Evolutionary conservation across 495 filamentous ascomycete genomes (phyloP), one percentile per base, ranked within the genome.

Genomic region (Hyphodiscus hymeniophilus): DNA sequence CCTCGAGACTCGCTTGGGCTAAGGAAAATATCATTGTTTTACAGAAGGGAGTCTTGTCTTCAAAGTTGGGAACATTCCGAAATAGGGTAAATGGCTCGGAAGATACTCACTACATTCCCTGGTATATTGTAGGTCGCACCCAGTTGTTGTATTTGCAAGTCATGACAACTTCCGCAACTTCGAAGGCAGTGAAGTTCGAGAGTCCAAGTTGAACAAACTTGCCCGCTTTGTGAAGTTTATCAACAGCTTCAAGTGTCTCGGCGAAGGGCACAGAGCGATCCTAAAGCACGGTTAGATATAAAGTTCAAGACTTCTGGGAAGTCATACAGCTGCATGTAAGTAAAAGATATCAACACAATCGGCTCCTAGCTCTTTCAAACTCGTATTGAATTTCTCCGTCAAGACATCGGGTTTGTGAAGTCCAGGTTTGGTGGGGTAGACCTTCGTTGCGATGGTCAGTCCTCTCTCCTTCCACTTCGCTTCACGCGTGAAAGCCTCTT

Each of bases 321-420:
- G 18, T 31, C 54, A 21, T 38, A 57, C 54, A 3, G 90, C 73
- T 3, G 87, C 88, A 63, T 95, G 90, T 7, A 95, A 72, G 52
- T 95, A 95, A 64, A 85, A 85, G 41, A 94, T 86, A 60, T 97
- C 91, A 0, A 95, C 84, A 40, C 68, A 71, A 38, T 94, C 77
- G 1, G 85, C 82, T 7, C 77, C 77, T 24, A 95, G 63, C 60
- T 90, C 86, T 50, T 71, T 77, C 48, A 95, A 63, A 15, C 77
- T 84, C 13, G 61, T 73, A 46, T 84, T 73, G 17, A 89, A 63
- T 3, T 39, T 11, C 35, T 51, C 44, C 5, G 49, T 51, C 44
- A 58, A 45, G 17, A 40, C 32, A 6, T 58, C 48, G 4, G 52
- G 31, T 2, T 34, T 17, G 32, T 58, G 55, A 18, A 30, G 44